Evolutionary conservation across 352 stramenopile species (phyloP), one percentile per base, ranked within the genome.

Genomic region (Globisporangium spiculum): DNA sequence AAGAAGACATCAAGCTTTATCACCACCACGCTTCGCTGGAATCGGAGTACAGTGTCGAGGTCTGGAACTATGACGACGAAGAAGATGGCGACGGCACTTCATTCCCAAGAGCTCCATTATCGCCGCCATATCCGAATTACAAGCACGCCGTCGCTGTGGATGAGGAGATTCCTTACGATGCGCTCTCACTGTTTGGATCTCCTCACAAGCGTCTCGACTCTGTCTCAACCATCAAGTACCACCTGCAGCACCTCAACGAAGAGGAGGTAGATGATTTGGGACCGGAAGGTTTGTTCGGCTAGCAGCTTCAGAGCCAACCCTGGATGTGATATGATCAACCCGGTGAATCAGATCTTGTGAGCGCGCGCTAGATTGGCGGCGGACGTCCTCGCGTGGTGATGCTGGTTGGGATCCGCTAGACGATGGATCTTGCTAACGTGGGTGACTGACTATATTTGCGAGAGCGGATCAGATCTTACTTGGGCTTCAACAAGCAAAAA

Each of bases 171-270:
- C 9, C 30, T 4, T 14, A 22, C 12, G 65, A 72, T 1, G 32
- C 69, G 48, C 59, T 27, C 44, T 41, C 57, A 20, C 60, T 75
- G 18, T 75, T 75, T 54, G 69, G 69, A 26, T 36, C 58, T 4
- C 66, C 4, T 26, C 44, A 24, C 18, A 32, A 53, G 30, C 16
- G 20, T 34, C 5, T 34, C 34, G 5, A 44, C 18, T 24, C n/a
- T n/a, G 63, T 16, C 4, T 30, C 38, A 4, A 16, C 20, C 20
- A 20, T n/a, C 32, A 38, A 24, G 27, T 50, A 62, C 32, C 32
- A 20, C 10, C 56, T 16, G 1, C 50, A 34, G 5, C 4, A 54
- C 26, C 12, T 46, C 38, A n/a, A 50, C 14, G 27, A 56, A 20
- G n/a, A 44, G 5, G 53, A 56, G 44, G 32, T 63, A 18, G 36